Conservation (phyloP, 2,329 filamentous ascomycete species). For the Aspergillus amoenus region DNA sequence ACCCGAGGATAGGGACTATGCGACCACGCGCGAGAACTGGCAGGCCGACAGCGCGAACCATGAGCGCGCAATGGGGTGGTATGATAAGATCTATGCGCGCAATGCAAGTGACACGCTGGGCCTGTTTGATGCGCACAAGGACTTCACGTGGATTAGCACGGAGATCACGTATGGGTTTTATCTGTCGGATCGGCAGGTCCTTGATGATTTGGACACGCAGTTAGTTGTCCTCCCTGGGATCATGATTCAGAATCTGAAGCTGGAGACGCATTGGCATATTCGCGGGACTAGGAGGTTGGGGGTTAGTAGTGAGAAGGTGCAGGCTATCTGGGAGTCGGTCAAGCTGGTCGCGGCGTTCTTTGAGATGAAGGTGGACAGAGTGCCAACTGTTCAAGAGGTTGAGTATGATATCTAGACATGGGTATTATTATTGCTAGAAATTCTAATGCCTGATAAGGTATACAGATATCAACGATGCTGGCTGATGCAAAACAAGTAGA, state of each 20-base stretch:
- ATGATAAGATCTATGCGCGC: not conserved
- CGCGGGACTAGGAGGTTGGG: not conserved
- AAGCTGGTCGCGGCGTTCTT: not conserved
- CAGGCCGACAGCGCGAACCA: not conserved
- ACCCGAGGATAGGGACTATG: not conserved
- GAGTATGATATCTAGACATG: not conserved
- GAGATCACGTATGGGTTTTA: not conserved
- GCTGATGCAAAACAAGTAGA: too few relatives aligned
- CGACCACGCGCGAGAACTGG: not conserved
- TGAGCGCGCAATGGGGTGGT: not conserved
- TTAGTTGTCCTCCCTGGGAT: not conserved
- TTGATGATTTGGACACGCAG: not conserved
- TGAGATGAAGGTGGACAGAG: not conserved
- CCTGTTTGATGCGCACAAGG: not conserved
- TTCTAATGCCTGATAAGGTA: not conserved
- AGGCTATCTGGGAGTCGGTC: not conserved
- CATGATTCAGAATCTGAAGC: slow-evolving; percentile 1
- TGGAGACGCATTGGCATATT: slow-evolving; percentile 3
- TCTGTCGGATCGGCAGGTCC: not conserved
- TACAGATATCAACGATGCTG: too few relatives aligned
- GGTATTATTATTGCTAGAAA: not conserved
- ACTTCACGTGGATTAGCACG: not conserved
- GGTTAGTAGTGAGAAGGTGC: not conserved
- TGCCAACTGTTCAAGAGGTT: not conserved
- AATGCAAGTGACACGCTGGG: not conserved